Conservation (phyloP, 805 yeast genomes). For the Ascoidea asiatica region DNA sequence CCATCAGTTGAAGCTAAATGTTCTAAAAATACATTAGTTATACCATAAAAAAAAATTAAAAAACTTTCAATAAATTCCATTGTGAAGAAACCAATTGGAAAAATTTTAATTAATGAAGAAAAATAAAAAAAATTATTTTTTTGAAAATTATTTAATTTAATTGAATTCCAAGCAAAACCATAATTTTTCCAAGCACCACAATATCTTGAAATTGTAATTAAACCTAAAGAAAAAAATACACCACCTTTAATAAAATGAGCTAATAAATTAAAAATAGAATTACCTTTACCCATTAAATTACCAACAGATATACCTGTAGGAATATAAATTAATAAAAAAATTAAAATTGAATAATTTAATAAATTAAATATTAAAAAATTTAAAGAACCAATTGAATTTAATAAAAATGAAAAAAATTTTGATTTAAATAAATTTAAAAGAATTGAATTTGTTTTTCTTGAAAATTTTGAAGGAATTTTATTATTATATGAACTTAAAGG, state of each 20-base stretch:
- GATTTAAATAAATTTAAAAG: constrained; percentile 22
- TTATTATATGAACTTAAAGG: not conserved
- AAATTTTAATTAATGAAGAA: constrained; percentile 10
- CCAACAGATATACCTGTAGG: constrained; percentile 51
- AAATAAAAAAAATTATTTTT: constrained; percentile 14
- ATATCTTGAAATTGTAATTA: constrained; percentile 73
- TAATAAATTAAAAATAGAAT: constrained; percentile 59
- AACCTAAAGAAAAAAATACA: constrained; percentile 65
- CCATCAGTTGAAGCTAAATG: constrained; percentile 73
- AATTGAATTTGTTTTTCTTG: constrained; percentile 19
- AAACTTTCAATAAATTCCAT: constrained; percentile 80
- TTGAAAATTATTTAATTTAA: constrained; percentile 1
- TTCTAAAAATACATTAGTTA: constrained; percentile 82
- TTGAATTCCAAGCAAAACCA: constrained; percentile 87
- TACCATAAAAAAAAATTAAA: constrained; percentile 76
- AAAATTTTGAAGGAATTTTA: constrained; percentile 2
- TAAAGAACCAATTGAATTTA: constrained; percentile 11
- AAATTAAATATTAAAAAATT: constrained; percentile 28
- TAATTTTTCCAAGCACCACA: constrained; percentile 62
- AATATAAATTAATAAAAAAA: constrained; percentile 43
- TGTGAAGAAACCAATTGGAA: constrained; percentile 38
- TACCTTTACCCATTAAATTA: constrained; percentile 53
- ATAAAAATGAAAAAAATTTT: constrained; percentile 12
- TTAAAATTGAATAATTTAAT: constrained; percentile 53
- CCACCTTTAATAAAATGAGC: constrained; percentile 98